phyloP scores from a whole-genome alignment of 2,329 filamentous ascomycete species.

The Blastomyces emzantsi region DNA sequence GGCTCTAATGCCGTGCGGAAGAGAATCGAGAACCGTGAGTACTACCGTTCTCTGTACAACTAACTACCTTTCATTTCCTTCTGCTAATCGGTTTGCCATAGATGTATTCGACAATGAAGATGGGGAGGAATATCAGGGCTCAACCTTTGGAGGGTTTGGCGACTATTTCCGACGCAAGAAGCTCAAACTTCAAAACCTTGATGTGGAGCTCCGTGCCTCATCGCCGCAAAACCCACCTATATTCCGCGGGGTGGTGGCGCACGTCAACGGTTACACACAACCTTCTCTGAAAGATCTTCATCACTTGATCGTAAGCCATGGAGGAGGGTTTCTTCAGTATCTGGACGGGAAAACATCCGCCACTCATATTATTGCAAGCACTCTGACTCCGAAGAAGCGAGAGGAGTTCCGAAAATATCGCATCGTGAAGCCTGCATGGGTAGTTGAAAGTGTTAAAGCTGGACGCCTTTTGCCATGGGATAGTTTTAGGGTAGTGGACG shows the following conservation, averaged over 20 bases:
- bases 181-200: constrained; percentile 91
- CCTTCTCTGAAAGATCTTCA: constrained; percentile 86
- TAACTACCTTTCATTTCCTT: background rate
- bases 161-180: constrained; percentile 96
- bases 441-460: constrained; percentile 77
- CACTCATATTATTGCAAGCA: constrained; percentile 91
- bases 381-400: constrained; percentile 82
- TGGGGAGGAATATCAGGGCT: constrained; percentile 84
- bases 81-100: constrained; percentile 19
- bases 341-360: constrained; percentile 89
- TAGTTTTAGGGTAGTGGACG: constrained; percentile 72
- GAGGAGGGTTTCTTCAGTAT: constrained; percentile 92
- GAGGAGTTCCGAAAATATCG: constrained; percentile 81
- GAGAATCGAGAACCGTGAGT: constrained; percentile 50
- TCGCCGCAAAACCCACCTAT: constrained; percentile 66
- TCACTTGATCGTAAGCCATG: constrained; percentile 77
- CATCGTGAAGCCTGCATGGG: constrained; percentile 90
- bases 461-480: constrained; percentile 80
- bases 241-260: constrained; percentile 82
- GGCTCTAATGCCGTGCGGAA: constrained; percentile 54
- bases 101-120: constrained; percentile 69
- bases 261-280: constrained; percentile 94
- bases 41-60: constrained; percentile 13
- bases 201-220: constrained; percentile 65
- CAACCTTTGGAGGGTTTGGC: constrained; percentile 75